A percentile compares a stretch with the other conserved stretches of the same genome.
Evolutionary conservation across 345 rosid species (phyloP).

Genomic region (Citrus australasica): DNA sequence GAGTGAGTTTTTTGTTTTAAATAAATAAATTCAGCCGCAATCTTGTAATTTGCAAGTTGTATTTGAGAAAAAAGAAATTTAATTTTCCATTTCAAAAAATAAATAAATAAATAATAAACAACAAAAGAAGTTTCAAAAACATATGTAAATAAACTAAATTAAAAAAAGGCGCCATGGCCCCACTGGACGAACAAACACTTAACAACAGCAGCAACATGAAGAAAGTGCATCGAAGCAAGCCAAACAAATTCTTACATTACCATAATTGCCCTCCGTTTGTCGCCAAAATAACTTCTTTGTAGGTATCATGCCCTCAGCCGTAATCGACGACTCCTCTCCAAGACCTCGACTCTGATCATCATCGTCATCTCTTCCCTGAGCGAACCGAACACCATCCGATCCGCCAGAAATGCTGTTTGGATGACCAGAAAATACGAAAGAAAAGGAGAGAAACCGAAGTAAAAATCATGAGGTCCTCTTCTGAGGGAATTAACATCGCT

Average conservation of each 20-base stretch:
- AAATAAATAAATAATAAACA: no score
- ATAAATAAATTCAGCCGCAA: no score
- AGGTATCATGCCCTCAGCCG: conserved; percentile 17
- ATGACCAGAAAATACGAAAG: conserved; percentile 15
- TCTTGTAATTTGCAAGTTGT: no score
- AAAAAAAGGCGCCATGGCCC: neutral
- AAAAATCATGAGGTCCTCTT: conserved; percentile 55
- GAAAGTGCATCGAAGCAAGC: neutral
- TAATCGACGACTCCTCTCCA: conserved; percentile 31
- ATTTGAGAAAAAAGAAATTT: no score
- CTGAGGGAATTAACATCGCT: conserved; percentile 62
- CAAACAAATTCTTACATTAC: neutral
- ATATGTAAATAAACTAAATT: no score
- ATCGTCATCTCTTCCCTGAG: conserved; percentile 15
- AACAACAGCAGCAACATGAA: neutral
- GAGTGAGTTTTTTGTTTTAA: no score
- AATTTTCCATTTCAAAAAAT: no score
- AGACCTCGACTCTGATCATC: conserved; percentile 7
- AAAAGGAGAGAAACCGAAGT: neutral
- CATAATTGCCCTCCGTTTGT: conserved; percentile 24
- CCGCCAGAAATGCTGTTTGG: conserved; percentile 14
- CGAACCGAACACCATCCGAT: conserved; percentile 7
- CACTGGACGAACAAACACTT: neutral
- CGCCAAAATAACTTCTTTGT: conserved; percentile 22
- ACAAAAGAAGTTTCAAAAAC: no score